A percentile compares a stretch with the other conserved stretches of the same genome.
phyloP scores from a whole-genome alignment of 129 eudicot genomes.

The Chrysanthemum makinoi region DNA sequence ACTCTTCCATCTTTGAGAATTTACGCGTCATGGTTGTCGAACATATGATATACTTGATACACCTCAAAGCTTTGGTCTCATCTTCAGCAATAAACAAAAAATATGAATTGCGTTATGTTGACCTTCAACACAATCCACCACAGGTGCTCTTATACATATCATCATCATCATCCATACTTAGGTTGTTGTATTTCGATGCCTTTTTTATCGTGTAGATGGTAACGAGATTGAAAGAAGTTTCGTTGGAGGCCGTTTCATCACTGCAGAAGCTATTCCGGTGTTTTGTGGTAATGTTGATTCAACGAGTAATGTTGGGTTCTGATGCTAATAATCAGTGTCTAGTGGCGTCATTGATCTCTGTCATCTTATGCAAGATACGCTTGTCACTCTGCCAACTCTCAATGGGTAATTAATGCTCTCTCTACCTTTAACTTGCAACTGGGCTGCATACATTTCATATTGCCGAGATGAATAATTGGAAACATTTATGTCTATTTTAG shows the following conservation, averaged over 20 bases:
- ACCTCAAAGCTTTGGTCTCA: conserved; percentile 46
- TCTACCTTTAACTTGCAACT: conserved; percentile 3
- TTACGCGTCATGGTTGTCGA: conserved; percentile 80
- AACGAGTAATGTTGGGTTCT: conserved; percentile 7
- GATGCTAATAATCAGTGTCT: conserved; percentile 24
- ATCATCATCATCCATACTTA: background rate
- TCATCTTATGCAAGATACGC: conserved; percentile 60
- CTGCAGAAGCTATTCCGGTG: conserved; percentile 56
- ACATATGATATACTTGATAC: conserved; percentile 78
- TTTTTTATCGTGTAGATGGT: conserved; percentile 50
- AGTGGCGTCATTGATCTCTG: conserved; percentile 65
- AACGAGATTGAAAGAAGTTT: conserved; percentile 39
- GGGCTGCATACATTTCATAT: no score
- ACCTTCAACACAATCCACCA: conserved; percentile 90
- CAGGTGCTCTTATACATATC: conserved; percentile 38
- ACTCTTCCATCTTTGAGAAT: conserved; percentile 47
- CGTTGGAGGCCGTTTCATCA: conserved; percentile 45
- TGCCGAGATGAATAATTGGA: no score
- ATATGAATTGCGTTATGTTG: conserved; percentile 45
- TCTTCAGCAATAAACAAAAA: conserved; percentile 46
- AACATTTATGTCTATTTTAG: no score
- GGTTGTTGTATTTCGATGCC: background rate
- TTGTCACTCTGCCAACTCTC: conserved; percentile 77
- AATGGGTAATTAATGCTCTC: conserved; percentile 55
- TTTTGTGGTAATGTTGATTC: conserved; percentile 44